phyloP scores from a whole-genome alignment of 106 monocot genomes.

The Vanilla planifolia region DNA sequence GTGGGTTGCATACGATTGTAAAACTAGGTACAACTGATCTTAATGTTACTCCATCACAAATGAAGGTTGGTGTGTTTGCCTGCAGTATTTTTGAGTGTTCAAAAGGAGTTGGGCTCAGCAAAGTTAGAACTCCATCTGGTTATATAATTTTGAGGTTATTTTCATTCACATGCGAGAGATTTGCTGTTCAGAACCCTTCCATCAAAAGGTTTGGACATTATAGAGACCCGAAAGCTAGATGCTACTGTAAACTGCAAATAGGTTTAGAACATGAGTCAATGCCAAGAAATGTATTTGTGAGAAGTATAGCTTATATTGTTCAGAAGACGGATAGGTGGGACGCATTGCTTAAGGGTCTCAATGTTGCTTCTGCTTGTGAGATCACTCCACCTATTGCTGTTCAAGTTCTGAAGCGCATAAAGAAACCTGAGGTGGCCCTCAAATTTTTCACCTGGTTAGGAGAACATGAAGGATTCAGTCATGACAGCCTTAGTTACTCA shows the following conservation, averaged over 20 bases:
- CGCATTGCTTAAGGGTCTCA: constrained; percentile 11
- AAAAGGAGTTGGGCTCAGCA: too few relatives aligned
- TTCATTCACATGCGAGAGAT: too few relatives aligned
- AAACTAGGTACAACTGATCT: too few relatives aligned
- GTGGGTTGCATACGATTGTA: too few relatives aligned
- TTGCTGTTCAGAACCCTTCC: neutral
- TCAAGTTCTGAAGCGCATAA: constrained; percentile 19
- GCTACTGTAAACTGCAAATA: constrained; percentile 4
- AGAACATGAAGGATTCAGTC: constrained; percentile 8
- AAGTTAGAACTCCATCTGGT: too few relatives aligned
- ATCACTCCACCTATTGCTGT: constrained; percentile 15
- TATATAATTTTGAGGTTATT: too few relatives aligned
- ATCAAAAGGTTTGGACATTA: neutral
- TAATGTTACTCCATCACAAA: too few relatives aligned
- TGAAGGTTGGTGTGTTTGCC: too few relatives aligned
- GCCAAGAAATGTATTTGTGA: constrained; percentile 11
- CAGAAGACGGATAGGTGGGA: constrained; percentile 18
- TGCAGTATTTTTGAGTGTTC: too few relatives aligned
- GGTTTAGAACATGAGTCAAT: constrained; percentile 4
- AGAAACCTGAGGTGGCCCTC: constrained; percentile 12
- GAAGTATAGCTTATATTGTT: constrained; percentile 18
- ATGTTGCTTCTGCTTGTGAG: constrained; percentile 9
- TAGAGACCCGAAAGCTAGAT: neutral
- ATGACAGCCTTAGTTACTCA: constrained; percentile 10
- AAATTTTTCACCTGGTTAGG: constrained; percentile 18